Conservation (phyloP, 805 yeast genomes). For the Lipomyces starkeyi region DNA sequence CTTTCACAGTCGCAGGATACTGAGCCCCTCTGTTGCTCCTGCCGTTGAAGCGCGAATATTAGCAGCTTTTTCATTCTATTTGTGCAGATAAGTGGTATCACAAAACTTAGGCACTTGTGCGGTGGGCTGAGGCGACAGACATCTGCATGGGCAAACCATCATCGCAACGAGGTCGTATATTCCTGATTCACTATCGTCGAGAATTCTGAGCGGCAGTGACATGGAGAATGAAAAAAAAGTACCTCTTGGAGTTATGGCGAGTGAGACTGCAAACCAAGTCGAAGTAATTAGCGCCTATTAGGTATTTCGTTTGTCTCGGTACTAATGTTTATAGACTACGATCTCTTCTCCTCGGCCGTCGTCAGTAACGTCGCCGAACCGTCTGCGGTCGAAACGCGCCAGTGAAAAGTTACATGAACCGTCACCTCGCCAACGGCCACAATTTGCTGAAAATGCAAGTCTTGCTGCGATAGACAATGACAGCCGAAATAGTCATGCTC, state of each 20-base stretch:
- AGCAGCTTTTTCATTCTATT: neutral
- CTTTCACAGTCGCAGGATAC: neutral
- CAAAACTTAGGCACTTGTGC: neutral
- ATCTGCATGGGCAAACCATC: neutral
- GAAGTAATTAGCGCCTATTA: neutral
- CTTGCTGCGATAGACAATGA: neutral
- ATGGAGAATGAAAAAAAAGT: neutral
- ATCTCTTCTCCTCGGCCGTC: neutral
- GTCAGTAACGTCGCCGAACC: neutral
- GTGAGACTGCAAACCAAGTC: neutral
- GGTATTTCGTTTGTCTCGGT: neutral
- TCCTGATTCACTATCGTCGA: neutral
- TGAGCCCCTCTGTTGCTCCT: neutral
- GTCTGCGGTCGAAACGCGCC: conserved; percentile 17
- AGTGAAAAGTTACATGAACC: conserved; percentile 13
- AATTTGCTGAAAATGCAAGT: conserved; percentile 13
- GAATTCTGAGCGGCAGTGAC: neutral
- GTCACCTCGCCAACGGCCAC: conserved; percentile 20
- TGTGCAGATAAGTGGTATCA: neutral
- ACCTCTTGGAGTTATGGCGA: neutral
- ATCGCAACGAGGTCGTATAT: neutral
- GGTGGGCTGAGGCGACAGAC: neutral
- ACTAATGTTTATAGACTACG: neutral
- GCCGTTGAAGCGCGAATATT: neutral
- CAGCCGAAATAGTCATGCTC: neutral